These are phyloP conservation scores for Eutypa lata DNA, from an alignment of 2,329 filamentous ascomycete genomes.

Conservation along the genomic window DNA sequence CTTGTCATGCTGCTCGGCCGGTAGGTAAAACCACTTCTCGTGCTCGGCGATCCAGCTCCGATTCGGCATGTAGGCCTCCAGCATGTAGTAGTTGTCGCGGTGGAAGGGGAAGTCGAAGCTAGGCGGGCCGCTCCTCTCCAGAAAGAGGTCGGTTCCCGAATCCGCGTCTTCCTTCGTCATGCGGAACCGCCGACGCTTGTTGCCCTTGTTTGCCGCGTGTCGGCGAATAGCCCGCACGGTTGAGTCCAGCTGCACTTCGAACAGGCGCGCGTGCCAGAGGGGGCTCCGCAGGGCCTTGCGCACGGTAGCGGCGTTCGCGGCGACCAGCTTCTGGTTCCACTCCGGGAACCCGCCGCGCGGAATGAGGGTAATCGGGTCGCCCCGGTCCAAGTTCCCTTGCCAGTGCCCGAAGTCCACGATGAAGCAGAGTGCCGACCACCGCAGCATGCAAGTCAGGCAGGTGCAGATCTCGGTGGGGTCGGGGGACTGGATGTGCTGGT, in stretches of 20 bases:
- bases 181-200: conserved; percentile 40
- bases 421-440: conserved; percentile 54
- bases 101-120: conserved; percentile 52
- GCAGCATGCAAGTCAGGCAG: conserved; percentile 52
- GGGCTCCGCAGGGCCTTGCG: conserved; percentile 42
- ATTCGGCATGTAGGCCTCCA: conserved; percentile 56
- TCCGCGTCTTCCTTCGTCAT: conserved; percentile 44
- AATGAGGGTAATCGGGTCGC: conserved; percentile 51
- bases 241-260: conserved; percentile 46
- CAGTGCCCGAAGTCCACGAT: conserved; percentile 55
- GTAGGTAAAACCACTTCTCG: conserved; percentile 47
- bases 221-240: conserved; percentile 42
- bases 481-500: conserved; percentile 48
- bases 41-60: conserved; percentile 48
- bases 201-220: conserved; percentile 47
- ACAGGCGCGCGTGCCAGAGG: conserved; percentile 47
- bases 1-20: conserved; percentile 34
- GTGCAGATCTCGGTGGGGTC: conserved; percentile 50
- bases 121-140: conserved; percentile 47
- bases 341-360: conserved; percentile 41
- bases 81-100: conserved; percentile 57
- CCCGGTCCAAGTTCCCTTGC: conserved; percentile 48
- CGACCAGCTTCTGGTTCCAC: conserved; percentile 49
- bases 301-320: conserved; percentile 40
- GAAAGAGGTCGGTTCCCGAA: conserved; percentile 46